Base-by-base conservation (phyloP, 768 basidiomycete species). In the Leccinum arenicola region DNA sequence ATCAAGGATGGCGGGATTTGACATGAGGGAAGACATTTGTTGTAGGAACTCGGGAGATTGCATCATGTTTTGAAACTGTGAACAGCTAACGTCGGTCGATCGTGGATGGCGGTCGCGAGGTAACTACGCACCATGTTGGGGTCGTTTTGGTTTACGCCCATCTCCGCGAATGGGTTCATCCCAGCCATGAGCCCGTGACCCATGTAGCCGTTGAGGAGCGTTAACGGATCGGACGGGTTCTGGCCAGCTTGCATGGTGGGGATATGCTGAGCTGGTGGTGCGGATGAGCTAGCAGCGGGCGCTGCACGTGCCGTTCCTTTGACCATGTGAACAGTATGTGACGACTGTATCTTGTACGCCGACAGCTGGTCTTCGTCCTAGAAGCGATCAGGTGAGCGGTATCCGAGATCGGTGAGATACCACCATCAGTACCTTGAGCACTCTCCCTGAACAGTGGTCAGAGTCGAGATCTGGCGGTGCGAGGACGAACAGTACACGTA, bases 201-300 rank as follows among this genome's bases (percentile, higher is more conserved):
- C 73, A 84, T 75, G 67, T 87, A 85, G 15, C 87, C 80, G 70
- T 95, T 95, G 53, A 93, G 80, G 57, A 84, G 88, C 0, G 91
- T 93, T 58, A 94, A 84, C 0, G 92, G 93, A 73, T 95, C 92
- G 61, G 86, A 83, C 1, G 86, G 86, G 69, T 93, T 93, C 79
- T 96, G 92, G 2, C 95, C 96, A 0, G 95, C 82, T 65, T 93
- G 92, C 92, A 97, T 94, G 10, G 82, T 81, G 15, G 95, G 94
- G 19, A 93, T 61, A 47, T 69, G 68, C 19, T 64, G 77, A 6
- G 65, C 3, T n/a, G 82, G 75, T 1, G 82, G 68, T 4, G 81
- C 66, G n/a, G 78, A 63, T 21, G 80, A 59, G 43, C 81, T 67
- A 0, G 84, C 70, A 1, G 77, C 60, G 15, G 75, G 35, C 0